Base-by-base conservation (phyloP, 2,329 filamentous ascomycete species). In the Penicillium crustosum region DNA sequence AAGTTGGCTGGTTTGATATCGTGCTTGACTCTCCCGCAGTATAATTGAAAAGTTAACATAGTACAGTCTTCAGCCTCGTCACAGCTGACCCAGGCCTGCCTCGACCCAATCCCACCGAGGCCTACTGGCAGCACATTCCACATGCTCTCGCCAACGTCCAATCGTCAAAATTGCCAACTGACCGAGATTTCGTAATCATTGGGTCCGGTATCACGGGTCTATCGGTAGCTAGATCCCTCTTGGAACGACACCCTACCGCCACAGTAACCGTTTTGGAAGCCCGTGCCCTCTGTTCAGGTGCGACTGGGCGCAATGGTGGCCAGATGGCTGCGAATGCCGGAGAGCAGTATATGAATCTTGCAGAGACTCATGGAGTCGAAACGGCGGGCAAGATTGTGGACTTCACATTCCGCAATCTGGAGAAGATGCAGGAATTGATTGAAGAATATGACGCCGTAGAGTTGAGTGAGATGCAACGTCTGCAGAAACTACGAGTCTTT, bases 371-470 rank as follows among this genome's bases (percentile, higher is more conserved):
- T 43, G 69, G 68, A 0, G 17, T 62, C 0, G 64, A 74, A 47
- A 70, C 67, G 15, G 78, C 72, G 0, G 66, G 68, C 31, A 71
- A 75, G 47, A 67, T 78, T 53, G 72, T 71, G 2, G 65, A 60
- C n/a, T 78, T 78, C 49, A 77, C 77, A 25, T 66, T 72, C 27
- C 57, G 65, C 19, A 75, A 78, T 57, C 55, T 78, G 33, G 55
- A 70, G 6, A 70, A 70, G 31, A 72, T 78, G 62, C 72, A 72
- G 53, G 66, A 69, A n/a, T 49, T 78, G 8, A 68, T 74, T 9
- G 61, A 72, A 39, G 68, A 70, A 39, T 77, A 62, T 47, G 62
- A 76, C 62, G 67, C 69, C 19, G 63, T 60, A 6, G 65, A 67
- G 13, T 47, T 53, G 17, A 66, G 61, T n/a, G 66, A 70, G 39